phyloP scores from a whole-genome alignment of 1,139 yeast genomes.

The Blastobotrys persicus region DNA sequence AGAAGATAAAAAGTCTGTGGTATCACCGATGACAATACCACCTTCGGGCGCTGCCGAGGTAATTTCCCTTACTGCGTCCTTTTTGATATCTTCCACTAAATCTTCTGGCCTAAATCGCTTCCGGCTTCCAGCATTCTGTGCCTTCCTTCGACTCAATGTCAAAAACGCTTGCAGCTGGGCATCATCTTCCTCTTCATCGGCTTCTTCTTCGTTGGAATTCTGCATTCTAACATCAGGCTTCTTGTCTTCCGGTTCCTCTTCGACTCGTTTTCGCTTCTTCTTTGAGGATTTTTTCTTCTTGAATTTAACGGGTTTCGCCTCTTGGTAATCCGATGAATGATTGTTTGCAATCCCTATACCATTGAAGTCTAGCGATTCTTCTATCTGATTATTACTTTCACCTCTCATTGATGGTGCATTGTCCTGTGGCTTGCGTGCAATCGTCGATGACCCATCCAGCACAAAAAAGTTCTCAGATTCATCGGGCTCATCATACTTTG shows the following conservation, averaged over 20 bases:
- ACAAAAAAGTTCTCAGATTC: slow-evolving; percentile 28
- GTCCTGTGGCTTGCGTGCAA: slow-evolving; percentile 6
- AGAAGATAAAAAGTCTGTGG: slow-evolving; percentile 24
- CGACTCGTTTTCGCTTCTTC: slow-evolving; percentile 28
- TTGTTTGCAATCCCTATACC: slow-evolving; percentile 16
- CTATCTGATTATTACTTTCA: not conserved
- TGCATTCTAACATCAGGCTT: not conserved
- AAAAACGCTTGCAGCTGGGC: slow-evolving; percentile 50
- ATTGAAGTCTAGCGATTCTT: slow-evolving; percentile 23
- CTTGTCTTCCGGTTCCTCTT: slow-evolving; percentile 21
- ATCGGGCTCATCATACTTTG: slow-evolving; percentile 30
- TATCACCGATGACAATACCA: slow-evolving; percentile 23
- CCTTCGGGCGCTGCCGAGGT: slow-evolving; percentile 14
- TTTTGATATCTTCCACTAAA: slow-evolving; percentile 24
- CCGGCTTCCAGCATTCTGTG: slow-evolving; percentile 32
- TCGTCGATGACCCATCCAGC: slow-evolving; percentile 26
- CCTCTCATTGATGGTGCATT: not conserved
- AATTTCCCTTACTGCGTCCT: slow-evolving; percentile 12
- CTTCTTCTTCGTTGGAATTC: slow-evolving; percentile 20
- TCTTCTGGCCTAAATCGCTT: slow-evolving; percentile 33
- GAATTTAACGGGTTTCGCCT: slow-evolving; percentile 45
- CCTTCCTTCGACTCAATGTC: slow-evolving; percentile 43
- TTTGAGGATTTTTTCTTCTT: slow-evolving; percentile 44
- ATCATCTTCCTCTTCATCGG: slow-evolving; percentile 39
- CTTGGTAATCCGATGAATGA: slow-evolving; percentile 30